Evolutionary conservation across 768 basidiomycete genomes (phyloP).

Genomic region (Tylopilus plumbeoviolaceoides): DNA sequence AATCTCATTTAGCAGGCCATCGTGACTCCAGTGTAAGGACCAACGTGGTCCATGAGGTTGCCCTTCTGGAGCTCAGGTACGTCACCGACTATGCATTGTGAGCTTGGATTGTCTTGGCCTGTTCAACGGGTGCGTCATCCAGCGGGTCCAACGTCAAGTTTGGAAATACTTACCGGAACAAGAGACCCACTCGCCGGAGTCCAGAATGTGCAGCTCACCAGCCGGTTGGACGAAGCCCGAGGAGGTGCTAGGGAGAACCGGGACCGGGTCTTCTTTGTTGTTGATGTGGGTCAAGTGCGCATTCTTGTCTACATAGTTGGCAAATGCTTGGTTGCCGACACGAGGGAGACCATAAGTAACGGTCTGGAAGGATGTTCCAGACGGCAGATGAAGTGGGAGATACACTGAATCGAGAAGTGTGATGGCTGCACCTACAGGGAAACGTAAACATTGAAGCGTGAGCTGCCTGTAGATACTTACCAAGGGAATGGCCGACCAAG

Average conservation of each 20-base stretch:
- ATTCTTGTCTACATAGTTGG: conserved; percentile 43
- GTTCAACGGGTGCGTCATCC: background rate
- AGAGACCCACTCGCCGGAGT: no score
- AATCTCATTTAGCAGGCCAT: conserved; percentile 21
- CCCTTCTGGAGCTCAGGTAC: conserved; percentile 41
- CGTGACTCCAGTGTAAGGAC: conserved; percentile 27
- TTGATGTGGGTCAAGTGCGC: conserved; percentile 49
- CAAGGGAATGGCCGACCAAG: no score
- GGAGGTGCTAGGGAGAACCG: conserved; percentile 30
- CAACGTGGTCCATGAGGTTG: conserved; percentile 44
- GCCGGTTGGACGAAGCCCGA: conserved; percentile 35
- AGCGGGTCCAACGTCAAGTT: no score
- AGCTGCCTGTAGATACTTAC: no score
- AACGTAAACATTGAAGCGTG: no score
- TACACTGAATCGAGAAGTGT: no score
- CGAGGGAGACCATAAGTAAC: conserved; percentile 35
- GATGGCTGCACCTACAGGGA: no score
- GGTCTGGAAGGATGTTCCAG: conserved; percentile 29
- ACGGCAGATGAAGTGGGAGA: background rate
- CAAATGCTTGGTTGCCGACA: conserved; percentile 46
- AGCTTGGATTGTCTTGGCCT: conserved; percentile 55
- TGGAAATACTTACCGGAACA: no score
- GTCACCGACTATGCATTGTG: conserved; percentile 21
- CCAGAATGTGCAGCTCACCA: conserved; percentile 27
- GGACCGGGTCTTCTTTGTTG: conserved; percentile 44